Evolutionary conservation across 495 filamentous ascomycete species (phyloP), one percentile per base, ranked within the genome.

Genomic region (Cladorrhinum samala): DNA sequence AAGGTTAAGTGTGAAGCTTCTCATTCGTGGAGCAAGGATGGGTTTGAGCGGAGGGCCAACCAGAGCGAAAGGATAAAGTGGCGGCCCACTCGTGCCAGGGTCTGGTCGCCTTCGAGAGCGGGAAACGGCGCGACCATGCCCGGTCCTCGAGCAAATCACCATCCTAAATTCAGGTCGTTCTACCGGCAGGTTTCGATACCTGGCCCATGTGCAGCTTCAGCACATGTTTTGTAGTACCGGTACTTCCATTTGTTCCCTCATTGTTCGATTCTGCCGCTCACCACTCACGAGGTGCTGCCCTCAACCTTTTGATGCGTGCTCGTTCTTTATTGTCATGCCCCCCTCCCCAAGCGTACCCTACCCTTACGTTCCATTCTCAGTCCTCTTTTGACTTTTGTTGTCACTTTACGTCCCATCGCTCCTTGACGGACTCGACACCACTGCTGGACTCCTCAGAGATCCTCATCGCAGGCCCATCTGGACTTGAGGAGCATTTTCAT

Each of bases 361-460:
- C 33, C 55, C 30, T 45, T 9, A 41, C 46, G 51, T 55, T 49
- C 48, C 40, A 46, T 56, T 50, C 60, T 53, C 37, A 41, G 42
- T 58, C 52, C 49, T 41, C 37, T 52, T 56, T 39, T 46, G 53
- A 25, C 16, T 23, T 37, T 37, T 27, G 44, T 56, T 50, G 50
- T 43, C 46, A 43, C 46, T 50, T 48, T 57, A n/a, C 37, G 19
- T 46, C 21, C 37, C 47, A 24, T 49, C 63, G 57, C 54, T 66
- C 63, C 55, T 64, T 63, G 56, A 52, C 53, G 54, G 45, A 25
- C 13, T 46, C 27, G 27, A 33, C 27, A 47, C 45, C 45, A 47
- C 21, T 27, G 37, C 58, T 64, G 49, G 54, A 27, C 54, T 62
- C 46, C 49, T 57, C 43, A 37, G 62, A 56, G 52, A 42, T 62